Evolutionary conservation across 2,329 filamentous ascomycete genomes (phyloP).

Genomic region (Aspergillus ibericus): DNA sequence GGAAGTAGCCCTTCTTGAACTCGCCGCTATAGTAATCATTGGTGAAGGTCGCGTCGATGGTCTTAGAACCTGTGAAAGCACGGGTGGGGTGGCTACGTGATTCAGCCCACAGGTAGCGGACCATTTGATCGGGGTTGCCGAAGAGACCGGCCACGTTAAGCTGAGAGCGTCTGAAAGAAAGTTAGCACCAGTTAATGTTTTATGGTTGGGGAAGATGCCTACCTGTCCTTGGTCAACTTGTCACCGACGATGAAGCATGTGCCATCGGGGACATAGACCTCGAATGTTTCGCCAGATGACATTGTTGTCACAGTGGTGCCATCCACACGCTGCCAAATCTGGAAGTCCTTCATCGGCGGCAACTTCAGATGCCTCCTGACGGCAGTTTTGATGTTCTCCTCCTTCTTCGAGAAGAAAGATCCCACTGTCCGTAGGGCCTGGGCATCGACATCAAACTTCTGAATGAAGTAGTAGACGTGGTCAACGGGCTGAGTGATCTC

Average conservation of each 20-base stretch:
- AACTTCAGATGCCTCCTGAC: conserved; percentile 42
- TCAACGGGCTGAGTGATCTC: conserved; percentile 30
- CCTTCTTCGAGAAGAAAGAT: conserved; percentile 43
- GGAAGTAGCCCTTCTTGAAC: conserved; percentile 50
- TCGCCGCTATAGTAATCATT: conserved; percentile 58
- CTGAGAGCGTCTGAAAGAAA: conserved; percentile 28
- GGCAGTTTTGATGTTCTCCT: conserved; percentile 42
- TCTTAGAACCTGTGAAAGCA: conserved; percentile 49
- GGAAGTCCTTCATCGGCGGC: conserved; percentile 41
- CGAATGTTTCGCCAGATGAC: conserved; percentile 37
- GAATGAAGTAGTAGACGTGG: conserved; percentile 51
- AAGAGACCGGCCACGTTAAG: conserved; percentile 38
- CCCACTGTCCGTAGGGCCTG: conserved; percentile 44
- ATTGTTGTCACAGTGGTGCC: conserved; percentile 36
- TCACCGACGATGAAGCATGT: conserved; percentile 45
- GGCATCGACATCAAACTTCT: conserved; percentile 53
- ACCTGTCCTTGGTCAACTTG: conserved; percentile 39
- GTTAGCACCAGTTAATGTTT: neutral
- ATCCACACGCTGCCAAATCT: conserved; percentile 46
- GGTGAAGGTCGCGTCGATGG: conserved; percentile 54
- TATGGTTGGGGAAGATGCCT: conserved; percentile 20
- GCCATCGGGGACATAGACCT: conserved; percentile 38
- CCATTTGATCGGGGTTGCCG: conserved; percentile 38
- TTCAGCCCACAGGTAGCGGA: conserved; percentile 47
- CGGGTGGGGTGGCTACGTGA: conserved; percentile 48